phyloP scores from a whole-genome alignment of 306 rosid genomes.

The Cercis canadensis region DNA sequence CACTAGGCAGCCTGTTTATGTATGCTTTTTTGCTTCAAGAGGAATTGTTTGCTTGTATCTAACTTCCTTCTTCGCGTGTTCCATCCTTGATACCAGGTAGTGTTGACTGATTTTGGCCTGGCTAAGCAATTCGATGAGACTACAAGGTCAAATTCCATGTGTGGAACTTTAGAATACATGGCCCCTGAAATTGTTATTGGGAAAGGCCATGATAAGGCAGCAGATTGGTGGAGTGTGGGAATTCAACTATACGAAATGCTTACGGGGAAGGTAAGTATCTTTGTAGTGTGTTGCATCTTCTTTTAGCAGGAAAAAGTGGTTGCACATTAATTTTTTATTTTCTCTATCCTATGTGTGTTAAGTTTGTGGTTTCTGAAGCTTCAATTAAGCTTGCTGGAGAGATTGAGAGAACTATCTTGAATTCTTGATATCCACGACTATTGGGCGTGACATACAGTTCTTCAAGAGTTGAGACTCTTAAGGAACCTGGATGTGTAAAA shows the following conservation, averaged over 20 bases:
- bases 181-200: conserved; percentile 82
- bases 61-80: conserved; percentile 8
- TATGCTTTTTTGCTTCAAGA: conserved; percentile 18
- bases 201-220: conserved; percentile 80
- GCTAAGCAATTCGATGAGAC: conserved; percentile 66
- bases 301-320: conserved; percentile 9
- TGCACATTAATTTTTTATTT: background rate
- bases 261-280: conserved; percentile 70
- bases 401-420: background rate
- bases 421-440: background rate
- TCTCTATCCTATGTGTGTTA: background rate
- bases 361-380: no score
- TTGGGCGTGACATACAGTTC: background rate
- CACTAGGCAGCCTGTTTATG: conserved; percentile 11
- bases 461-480: background rate
- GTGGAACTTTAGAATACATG: conserved; percentile 84
- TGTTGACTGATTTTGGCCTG: conserved; percentile 87
- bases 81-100: conserved; percentile 44
- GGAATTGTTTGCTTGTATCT: conserved; percentile 13
- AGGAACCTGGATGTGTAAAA: background rate
- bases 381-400: background rate
- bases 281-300: background rate
- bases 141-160: conserved; percentile 71
- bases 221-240: conserved; percentile 96
- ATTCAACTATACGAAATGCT: conserved; percentile 79